Evolutionary conservation across 306 rosid genomes (phyloP).

Genomic region (Gastrolobium villosum): DNA sequence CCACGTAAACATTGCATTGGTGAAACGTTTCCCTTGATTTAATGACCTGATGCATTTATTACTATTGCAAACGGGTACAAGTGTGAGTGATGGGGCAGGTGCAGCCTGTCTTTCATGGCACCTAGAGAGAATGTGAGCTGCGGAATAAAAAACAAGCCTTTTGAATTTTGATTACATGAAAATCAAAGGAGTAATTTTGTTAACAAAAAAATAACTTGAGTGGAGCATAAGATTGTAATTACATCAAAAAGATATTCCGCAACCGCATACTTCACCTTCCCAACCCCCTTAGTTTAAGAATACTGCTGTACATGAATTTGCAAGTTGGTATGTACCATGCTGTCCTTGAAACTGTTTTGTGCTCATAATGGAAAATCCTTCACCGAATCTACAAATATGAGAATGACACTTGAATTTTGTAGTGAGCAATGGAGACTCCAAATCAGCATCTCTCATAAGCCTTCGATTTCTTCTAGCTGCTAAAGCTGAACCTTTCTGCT

Average conservation of each 20-base stretch:
- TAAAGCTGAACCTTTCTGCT: conserved; percentile 59
- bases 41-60: no score
- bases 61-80: neutral
- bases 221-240: conserved; percentile 16
- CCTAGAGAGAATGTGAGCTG: neutral
- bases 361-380: conserved; percentile 63
- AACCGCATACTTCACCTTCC: neutral
- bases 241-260: conserved; percentile 9
- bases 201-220: conserved; percentile 17
- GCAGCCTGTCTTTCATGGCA: neutral
- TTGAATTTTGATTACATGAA: conserved; percentile 5
- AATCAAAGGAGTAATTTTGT: conserved; percentile 7
- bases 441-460: conserved; percentile 58
- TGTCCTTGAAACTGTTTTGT: conserved; percentile 64
- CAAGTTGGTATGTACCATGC: conserved; percentile 61
- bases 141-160: conserved; percentile 8
- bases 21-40: no score
- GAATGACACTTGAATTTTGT: conserved; percentile 56
- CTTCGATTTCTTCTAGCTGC: conserved; percentile 57
- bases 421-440: conserved; percentile 56
- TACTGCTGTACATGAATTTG: conserved; percentile 64
- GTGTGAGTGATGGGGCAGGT: neutral
- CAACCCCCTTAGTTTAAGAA: conserved; percentile 59
- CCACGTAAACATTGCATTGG: no score
- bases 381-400: conserved; percentile 61